Conservation (phyloP, 2,329 filamentous ascomycete species). For the Fusarium keratoplasticum region DNA sequence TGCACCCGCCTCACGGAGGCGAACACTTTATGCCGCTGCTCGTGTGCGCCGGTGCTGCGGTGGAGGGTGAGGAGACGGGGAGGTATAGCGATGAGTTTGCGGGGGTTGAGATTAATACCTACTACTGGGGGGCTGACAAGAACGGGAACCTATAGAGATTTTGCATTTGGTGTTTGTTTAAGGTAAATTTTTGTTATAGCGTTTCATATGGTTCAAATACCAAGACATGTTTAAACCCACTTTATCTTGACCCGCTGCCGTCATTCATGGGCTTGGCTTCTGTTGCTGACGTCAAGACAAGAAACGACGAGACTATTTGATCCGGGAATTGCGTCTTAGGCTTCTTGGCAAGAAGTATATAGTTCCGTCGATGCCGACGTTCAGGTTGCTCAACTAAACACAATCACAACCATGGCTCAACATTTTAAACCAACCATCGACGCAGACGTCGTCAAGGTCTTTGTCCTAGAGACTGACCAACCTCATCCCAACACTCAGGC, state of each 20-base stretch:
- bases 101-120: constrained; percentile 64
- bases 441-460: constrained; percentile 49
- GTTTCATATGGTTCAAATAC: background rate
- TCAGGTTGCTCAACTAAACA: background rate
- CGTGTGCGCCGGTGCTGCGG: constrained; percentile 65
- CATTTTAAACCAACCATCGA: constrained; percentile 43
- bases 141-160: background rate
- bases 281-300: constrained; percentile 33
- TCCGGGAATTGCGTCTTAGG: background rate
- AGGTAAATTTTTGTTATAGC: background rate
- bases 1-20: constrained; percentile 65
- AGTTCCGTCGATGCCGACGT: background rate
- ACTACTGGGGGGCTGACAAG: constrained; percentile 61
- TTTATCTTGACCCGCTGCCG: constrained; percentile 35
- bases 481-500: constrained; percentile 63
- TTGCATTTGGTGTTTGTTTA: background rate
- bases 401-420: constrained; percentile 37
- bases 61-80: constrained; percentile 55
- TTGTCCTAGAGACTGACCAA: constrained; percentile 70
- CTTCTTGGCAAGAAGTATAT: background rate
- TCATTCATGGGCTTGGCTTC: constrained; percentile 35
- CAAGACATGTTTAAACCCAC: constrained; percentile 17
- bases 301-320: background rate
- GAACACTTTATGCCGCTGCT: constrained; percentile 71
- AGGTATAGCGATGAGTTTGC: constrained; percentile 62